Base-by-base conservation (phyloP, 2,329 filamentous ascomycete genomes). In the Ilyonectria robusta region DNA sequence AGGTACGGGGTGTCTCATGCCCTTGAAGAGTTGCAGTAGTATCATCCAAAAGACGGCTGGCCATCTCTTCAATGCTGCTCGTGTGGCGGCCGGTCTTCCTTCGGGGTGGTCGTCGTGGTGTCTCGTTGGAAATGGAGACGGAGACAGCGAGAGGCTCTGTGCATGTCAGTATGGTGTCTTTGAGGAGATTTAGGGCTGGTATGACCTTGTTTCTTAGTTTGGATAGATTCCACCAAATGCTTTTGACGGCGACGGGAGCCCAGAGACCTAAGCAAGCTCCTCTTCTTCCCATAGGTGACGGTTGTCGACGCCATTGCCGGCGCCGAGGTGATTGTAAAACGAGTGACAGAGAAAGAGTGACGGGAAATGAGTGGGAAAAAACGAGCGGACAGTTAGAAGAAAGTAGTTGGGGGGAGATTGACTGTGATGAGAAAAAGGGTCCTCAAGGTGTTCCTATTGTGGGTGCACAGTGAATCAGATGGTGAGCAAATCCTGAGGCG, bases 231-330 rank as follows among this genome's bases (percentile, higher is more conserved):
- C 19, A 55, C 47, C 19, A 72, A 44, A 23, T 65, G 50, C 53
- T 70, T 78, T 51, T 72, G 72, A n/a, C 72, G 72, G 33, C 73
- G 70, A 11, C 70, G 75, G 37, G 77, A 76, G 23, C 76, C 74
- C 21, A 78, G 63, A 2, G 75, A 68, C 42, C 68, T 73, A 53
- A 79, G 67, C 31, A 80, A 72, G 54, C 67, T 72, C 65, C 73
- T 72, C 63, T 76, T 80, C 67, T 77, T 78, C n/a, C 78, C 74
- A 53, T 78, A 78, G 3, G 73, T 77, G 19, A 74, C 55, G 5
- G 69, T 70, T 19, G 70, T 53, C 21, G 76, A 68, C 44, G 73
- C 71, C 77, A 80, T 80, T 17, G 62, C 66, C 42, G 56, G 46
- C 31, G 46, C 53, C 47, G 23, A 31, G 42, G 21, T 44, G 37